Conservation (phyloP, 192 early-diverging fungal genomes). For the Funneliformis geosporum region DNA sequence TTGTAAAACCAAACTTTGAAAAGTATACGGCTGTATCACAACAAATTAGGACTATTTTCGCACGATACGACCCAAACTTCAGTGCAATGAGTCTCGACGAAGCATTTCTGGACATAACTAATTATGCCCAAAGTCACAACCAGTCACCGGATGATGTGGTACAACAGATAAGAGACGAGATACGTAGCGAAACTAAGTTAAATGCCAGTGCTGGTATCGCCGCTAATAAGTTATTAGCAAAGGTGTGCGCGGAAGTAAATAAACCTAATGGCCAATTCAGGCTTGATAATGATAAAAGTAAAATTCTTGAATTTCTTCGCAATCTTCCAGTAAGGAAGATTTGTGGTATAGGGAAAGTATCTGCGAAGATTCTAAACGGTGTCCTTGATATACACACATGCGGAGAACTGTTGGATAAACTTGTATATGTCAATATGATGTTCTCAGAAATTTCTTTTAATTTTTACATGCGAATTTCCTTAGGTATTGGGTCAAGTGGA, state of each 20-base stretch:
- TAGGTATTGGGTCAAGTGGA: constrained; percentile 51
- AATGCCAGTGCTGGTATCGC: constrained; percentile 56
- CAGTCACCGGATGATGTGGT: constrained; percentile 45
- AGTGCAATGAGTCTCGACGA: constrained; percentile 56
- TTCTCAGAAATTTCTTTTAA: constrained; percentile 48
- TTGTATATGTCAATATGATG: constrained; percentile 48
- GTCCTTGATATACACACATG: constrained; percentile 57
- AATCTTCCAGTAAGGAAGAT: constrained; percentile 59
- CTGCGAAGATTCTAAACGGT: constrained; percentile 52
- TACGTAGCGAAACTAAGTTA: constrained; percentile 45
- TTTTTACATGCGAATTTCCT: constrained; percentile 45
- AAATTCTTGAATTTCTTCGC: constrained; percentile 50
- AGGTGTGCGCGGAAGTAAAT: constrained; percentile 59
- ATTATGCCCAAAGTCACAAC: not conserved
- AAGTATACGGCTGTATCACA: constrained; percentile 53
- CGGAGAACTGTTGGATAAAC: constrained; percentile 45
- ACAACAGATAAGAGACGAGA: constrained; percentile 53
- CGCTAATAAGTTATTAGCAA: constrained; percentile 55
- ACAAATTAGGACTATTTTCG: constrained; percentile 55
- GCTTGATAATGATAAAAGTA: constrained; percentile 43
- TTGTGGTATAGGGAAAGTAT: constrained; percentile 56
- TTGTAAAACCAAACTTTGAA: constrained; percentile 50
- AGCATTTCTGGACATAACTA: constrained; percentile 46
- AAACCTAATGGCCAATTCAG: constrained; percentile 72
- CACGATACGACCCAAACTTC: constrained; percentile 63